A percentile compares a stretch with the other conserved stretches of the same genome.
Conservation (phyloP, 345 rosid genomes). For the Ailanthus altissimus region DNA sequence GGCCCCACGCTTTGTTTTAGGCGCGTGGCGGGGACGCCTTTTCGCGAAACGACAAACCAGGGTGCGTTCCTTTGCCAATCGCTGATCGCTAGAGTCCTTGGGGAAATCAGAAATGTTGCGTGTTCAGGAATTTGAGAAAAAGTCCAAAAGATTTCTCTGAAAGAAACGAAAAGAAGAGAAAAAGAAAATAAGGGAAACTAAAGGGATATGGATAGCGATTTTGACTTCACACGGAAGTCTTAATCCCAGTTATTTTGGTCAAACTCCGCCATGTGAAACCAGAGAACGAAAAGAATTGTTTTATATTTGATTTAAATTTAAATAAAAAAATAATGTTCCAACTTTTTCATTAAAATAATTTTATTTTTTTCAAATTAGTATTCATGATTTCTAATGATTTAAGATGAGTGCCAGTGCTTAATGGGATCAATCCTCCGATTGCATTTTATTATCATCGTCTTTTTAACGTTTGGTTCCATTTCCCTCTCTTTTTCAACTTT, state of each 20-base stretch:
- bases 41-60: constrained; percentile 26
- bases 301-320: too few species aligned
- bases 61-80: neutral
- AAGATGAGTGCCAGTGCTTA: too few species aligned
- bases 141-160: neutral
- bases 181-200: neutral
- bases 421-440: too few species aligned
- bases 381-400: too few species aligned
- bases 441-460: too few species aligned
- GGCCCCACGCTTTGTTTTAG: constrained; percentile 18
- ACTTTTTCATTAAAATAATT: too few species aligned
- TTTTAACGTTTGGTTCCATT: too few species aligned
- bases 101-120: neutral
- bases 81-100: constrained; percentile 24
- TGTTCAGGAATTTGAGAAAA: neutral
- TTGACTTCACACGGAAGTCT: too few species aligned
- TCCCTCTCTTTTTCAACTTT: too few species aligned
- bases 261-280: neutral
- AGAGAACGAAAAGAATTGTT: neutral
- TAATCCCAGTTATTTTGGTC: neutral
- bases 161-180: neutral
- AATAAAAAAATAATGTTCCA: too few species aligned
- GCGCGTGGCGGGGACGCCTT: constrained; percentile 21
- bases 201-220: neutral
- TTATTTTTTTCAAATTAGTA: too few species aligned